A percentile compares a stretch with the other conserved stretches of the same genome.
phyloP scores from a whole-genome alignment of 1,139 yeast species.

The Protomyces gravidus region DNA sequence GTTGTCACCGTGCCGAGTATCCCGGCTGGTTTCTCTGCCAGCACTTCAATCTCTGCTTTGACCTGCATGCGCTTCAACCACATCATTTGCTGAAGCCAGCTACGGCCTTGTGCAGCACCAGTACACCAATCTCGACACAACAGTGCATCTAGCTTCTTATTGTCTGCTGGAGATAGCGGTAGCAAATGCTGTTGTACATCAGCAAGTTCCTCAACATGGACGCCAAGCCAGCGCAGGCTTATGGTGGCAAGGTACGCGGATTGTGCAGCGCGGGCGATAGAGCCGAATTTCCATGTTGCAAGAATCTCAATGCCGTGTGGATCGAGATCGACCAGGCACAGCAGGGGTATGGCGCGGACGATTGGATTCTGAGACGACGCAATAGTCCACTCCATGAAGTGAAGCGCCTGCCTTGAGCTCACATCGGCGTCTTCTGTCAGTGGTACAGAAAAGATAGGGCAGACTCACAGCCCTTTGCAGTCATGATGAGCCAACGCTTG shows the following conservation, averaged over 20 bases:
- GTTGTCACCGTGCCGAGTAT: background rate
- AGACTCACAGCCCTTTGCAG: constrained; percentile 22
- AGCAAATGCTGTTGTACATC: background rate
- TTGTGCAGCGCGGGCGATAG: constrained; percentile 35
- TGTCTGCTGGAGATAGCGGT: constrained; percentile 1
- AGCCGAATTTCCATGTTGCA: constrained; percentile 44
- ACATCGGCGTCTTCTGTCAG: constrained; percentile 60
- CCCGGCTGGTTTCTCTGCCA: background rate
- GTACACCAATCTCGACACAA: background rate
- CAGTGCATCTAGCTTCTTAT: constrained; percentile 2
- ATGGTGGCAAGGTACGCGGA: constrained; percentile 28
- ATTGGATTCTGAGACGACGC: constrained; percentile 5
- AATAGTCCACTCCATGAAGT: constrained; percentile 37
- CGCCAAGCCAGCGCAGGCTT: constrained; percentile 40
- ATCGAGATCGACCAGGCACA: constrained; percentile 56
- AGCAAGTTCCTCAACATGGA: constrained; percentile 32
- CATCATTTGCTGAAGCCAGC: constrained; percentile 4
- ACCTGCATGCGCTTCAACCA: background rate
- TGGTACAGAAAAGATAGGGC: background rate
- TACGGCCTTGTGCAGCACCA: background rate
- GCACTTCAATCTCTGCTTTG: constrained; percentile 22
- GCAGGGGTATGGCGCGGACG: constrained; percentile 49
- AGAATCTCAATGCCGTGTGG: constrained; percentile 65
- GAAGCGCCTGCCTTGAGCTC: constrained; percentile 58
- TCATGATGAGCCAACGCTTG: constrained; percentile 30